A percentile compares a stretch with the other conserved stretches of the same genome.
Conservation (phyloP, 345 rosid genomes). For the Hibiscus tridactylites region DNA sequence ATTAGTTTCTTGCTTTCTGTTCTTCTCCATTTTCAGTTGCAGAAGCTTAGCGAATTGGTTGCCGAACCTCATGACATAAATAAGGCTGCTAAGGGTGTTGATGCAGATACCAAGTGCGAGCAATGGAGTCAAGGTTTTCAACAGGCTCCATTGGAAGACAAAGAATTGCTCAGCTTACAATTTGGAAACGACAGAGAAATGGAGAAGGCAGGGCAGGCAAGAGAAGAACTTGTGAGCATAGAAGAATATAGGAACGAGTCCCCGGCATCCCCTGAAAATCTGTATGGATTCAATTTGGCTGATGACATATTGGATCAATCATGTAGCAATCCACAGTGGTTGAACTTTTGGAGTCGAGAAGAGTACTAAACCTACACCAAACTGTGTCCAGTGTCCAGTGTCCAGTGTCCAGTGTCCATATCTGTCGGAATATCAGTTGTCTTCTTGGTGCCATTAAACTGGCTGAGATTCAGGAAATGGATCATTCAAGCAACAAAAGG, state of each 20-base stretch:
- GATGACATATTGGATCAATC: slow-evolving; percentile 33
- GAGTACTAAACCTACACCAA: background rate
- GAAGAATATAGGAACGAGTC: slow-evolving; percentile 33
- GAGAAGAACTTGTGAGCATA: slow-evolving; percentile 15
- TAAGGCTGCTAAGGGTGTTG: slow-evolving; percentile 14
- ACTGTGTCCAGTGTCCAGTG: background rate
- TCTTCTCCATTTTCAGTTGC: slow-evolving; percentile 31
- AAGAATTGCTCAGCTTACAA: too few species aligned
- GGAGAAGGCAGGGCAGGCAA: too few species aligned
- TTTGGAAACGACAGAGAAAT: too few species aligned
- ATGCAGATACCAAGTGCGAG: slow-evolving; percentile 20
- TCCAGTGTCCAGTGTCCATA: background rate
- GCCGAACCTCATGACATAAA: slow-evolving; percentile 20
- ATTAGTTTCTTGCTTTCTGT: background rate
- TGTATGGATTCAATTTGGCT: slow-evolving; percentile 31
- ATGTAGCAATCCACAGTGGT: slow-evolving; percentile 35
- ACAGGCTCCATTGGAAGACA: slow-evolving; percentile 11
- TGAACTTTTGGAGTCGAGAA: slow-evolving; percentile 39
- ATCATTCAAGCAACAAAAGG: background rate
- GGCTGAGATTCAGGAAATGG: background rate
- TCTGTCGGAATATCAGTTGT: background rate
- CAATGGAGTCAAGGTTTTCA: background rate
- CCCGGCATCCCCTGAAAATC: slow-evolving; percentile 31
- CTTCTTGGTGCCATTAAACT: background rate
- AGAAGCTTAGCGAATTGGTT: slow-evolving; percentile 33